Conservation (phyloP, 352 stramenopile genomes). For the Phytopythium delawarense region DNA sequence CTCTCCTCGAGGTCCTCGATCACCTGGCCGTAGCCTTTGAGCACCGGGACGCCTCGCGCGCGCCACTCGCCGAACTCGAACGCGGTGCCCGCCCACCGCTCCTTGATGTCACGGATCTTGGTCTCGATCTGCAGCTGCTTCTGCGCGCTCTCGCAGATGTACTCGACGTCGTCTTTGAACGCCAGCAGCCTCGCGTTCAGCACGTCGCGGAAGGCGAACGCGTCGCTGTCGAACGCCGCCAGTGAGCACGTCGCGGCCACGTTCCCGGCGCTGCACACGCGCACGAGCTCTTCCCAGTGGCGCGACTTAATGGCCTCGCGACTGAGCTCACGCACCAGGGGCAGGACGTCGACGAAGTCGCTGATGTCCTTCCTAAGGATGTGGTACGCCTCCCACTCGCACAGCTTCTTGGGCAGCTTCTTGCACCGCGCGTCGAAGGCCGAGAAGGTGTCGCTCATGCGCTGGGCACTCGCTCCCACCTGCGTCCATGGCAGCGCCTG, state of each 20-base stretch:
- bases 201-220: constrained; percentile 75
- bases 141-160: constrained; percentile 88
- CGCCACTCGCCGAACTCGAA: constrained; percentile 91
- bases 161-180: constrained; percentile 80
- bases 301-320: constrained; percentile 83
- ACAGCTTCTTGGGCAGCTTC: constrained; percentile 80
- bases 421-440: constrained; percentile 70
- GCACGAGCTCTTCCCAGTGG: constrained; percentile 84
- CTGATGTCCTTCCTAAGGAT: constrained; percentile 73
- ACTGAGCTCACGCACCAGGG: constrained; percentile 75
- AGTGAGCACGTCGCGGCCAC: constrained; percentile 6
- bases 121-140: constrained; percentile 90
- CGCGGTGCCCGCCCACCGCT: constrained; percentile 62
- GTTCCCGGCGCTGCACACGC: constrained; percentile 27
- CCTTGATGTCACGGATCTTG: constrained; percentile 86
- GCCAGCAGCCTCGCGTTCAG: constrained; percentile 71
- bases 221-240: constrained; percentile 68
- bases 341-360: constrained; percentile 83
- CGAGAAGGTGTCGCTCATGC: constrained; percentile 63
- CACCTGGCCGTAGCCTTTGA: constrained; percentile 73
- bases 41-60: constrained; percentile 54
- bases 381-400: constrained; percentile 84
- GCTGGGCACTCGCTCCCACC: constrained; percentile 41
- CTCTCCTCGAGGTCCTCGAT: constrained; percentile 90
- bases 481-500: constrained; percentile 56